These are phyloP conservation scores for Tetrapisispora phaffii DNA, from an alignment of 805 yeast species.

Conservation along the genomic window DNA sequence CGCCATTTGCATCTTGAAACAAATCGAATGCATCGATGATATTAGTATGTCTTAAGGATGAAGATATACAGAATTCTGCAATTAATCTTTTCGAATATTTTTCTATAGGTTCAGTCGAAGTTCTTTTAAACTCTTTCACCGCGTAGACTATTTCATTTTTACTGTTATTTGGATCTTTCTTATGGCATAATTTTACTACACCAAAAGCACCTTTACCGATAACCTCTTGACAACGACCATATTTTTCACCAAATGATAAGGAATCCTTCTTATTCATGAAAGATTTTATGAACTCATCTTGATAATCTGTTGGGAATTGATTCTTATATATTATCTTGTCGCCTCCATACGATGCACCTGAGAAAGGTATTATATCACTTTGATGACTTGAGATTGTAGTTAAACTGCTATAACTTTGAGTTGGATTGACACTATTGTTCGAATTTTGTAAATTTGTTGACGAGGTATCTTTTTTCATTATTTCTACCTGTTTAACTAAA, in stretches of 20 bases:
- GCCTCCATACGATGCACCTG: constrained; percentile 27
- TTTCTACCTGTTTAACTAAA: constrained; percentile 45
- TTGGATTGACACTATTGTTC: constrained; percentile 13
- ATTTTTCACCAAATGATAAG: constrained; percentile 58
- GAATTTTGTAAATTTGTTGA: not conserved
- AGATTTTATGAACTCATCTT: constrained; percentile 1
- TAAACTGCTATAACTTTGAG: not conserved
- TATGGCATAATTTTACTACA: constrained; percentile 81
- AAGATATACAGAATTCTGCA: constrained; percentile 73
- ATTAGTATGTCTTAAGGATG: constrained; percentile 66
- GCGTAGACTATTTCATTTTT: constrained; percentile 55
- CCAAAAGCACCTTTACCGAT: constrained; percentile 94
- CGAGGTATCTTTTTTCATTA: constrained; percentile 3
- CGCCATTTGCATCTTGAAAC: constrained; percentile 72
- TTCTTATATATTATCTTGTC: constrained; percentile 12
- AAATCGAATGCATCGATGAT: constrained; percentile 70
- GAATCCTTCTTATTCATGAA: constrained; percentile 7
- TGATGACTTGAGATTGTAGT: not conserved
- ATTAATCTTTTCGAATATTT: constrained; percentile 66
- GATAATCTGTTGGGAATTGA: not conserved
- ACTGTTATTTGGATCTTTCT: constrained; percentile 32
- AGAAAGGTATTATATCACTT: constrained; percentile 9
- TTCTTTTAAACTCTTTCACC: constrained; percentile 73
- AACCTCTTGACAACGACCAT: constrained; percentile 91
- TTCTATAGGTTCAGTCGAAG: constrained; percentile 50